Conservation (phyloP, 306 rosid genomes). For the Sechiopsis laciniata region DNA sequence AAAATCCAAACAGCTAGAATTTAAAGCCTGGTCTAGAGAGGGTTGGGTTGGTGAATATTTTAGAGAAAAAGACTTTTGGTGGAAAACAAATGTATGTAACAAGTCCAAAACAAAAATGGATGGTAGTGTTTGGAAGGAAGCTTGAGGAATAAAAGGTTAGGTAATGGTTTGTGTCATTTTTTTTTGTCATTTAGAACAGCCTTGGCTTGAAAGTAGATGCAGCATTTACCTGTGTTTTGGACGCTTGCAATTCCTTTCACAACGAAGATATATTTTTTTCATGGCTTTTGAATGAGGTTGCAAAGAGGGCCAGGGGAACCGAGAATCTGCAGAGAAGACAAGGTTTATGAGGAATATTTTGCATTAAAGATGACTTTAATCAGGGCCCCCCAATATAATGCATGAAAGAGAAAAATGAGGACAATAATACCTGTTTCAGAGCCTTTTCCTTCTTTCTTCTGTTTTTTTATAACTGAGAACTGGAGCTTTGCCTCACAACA, state of each 20-base stretch:
- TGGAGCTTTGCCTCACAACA: too few relatives aligned
- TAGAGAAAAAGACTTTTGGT: slow-evolving; percentile 54
- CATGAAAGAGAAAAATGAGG: slow-evolving; percentile 21
- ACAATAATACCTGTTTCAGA: slow-evolving; percentile 12
- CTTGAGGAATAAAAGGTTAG: slow-evolving; percentile 64
- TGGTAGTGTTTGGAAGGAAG: slow-evolving; percentile 69
- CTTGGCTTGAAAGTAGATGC: slow-evolving; percentile 30
- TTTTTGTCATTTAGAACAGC: slow-evolving; percentile 39
- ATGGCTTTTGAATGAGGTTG: slow-evolving; percentile 25
- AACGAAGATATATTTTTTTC: not conserved
- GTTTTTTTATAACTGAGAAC: too few relatives aligned
- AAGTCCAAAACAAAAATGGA: slow-evolving; percentile 57
- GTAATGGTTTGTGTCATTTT: slow-evolving; percentile 54
- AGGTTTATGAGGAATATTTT: slow-evolving; percentile 54
- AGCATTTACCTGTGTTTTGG: slow-evolving; percentile 19
- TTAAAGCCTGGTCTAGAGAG: slow-evolving; percentile 48
- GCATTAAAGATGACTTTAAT: slow-evolving; percentile 40
- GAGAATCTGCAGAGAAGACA: slow-evolving; percentile 46
- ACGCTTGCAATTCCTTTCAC: slow-evolving; percentile 9
- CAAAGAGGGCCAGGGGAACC: slow-evolving; percentile 24
- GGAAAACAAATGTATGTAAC: slow-evolving; percentile 26
- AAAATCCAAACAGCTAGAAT: slow-evolving; percentile 48
- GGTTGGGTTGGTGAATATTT: slow-evolving; percentile 42
- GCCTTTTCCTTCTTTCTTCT: slow-evolving; percentile 1
- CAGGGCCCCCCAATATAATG: slow-evolving; percentile 23